A percentile compares a stretch with the other conserved stretches of the same genome.
phyloP scores from a whole-genome alignment of 2,329 filamentous ascomycete species.

The Verticillium longisporum region DNA sequence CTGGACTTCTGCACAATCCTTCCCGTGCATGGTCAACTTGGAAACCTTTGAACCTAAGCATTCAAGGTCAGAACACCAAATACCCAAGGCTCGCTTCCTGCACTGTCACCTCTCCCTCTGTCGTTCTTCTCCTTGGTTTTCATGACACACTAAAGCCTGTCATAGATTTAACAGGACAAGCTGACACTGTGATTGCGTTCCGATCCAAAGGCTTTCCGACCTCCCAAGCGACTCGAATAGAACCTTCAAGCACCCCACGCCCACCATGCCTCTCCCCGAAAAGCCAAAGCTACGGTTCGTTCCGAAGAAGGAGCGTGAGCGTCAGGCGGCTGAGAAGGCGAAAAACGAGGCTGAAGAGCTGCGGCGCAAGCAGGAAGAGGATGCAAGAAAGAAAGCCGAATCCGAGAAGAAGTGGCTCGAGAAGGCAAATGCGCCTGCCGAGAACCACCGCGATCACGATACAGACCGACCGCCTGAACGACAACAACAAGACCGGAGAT shows the following conservation, averaged over 20 bases:
- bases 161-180: no score
- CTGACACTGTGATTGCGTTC: no score
- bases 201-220: not conserved
- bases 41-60: no score
- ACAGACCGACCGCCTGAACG: conserved; percentile 31
- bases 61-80: no score
- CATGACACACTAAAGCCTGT: no score
- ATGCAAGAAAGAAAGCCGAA: conserved; percentile 67
- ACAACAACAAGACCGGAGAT: conserved; percentile 23
- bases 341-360: conserved; percentile 61
- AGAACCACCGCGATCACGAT: conserved; percentile 13
- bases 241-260: conserved; percentile 66
- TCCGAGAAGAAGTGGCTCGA: conserved; percentile 40
- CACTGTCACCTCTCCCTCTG: no score
- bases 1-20: no score
- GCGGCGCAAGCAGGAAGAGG: conserved; percentile 37
- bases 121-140: no score
- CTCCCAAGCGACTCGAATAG: conserved; percentile 62
- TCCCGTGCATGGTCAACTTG: no score
- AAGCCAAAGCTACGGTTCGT: conserved; percentile 85
- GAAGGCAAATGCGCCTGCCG: conserved; percentile 1
- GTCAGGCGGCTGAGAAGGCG: conserved; percentile 70
- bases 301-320: conserved; percentile 75
- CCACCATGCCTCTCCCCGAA: conserved; percentile 35
- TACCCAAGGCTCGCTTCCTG: no score